Evolutionary conservation across 257 asterid genomes (phyloP).

Genomic region (Solanum paucissectum): DNA sequence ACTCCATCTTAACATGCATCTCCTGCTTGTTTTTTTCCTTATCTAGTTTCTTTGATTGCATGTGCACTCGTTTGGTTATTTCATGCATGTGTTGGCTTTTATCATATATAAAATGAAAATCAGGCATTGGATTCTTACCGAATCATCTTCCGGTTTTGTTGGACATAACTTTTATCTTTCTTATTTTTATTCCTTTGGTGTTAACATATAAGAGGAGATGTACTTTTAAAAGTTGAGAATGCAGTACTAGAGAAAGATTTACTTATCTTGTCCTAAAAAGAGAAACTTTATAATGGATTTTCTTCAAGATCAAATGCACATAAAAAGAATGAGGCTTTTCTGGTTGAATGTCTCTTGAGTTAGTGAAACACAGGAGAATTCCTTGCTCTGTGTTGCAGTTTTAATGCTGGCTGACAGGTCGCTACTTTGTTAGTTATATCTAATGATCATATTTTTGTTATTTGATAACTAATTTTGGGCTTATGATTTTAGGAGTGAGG

Average conservation of each 20-base stretch:
- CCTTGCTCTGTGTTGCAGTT: neutral
- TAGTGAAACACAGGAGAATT: neutral
- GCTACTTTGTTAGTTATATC: neutral
- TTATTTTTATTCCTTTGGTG: neutral
- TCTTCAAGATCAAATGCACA: neutral
- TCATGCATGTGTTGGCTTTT: neutral
- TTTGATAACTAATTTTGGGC: neutral
- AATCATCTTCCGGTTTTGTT: neutral
- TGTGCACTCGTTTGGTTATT: neutral
- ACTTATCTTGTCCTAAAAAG: neutral
- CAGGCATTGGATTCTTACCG: neutral
- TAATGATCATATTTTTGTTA: neutral
- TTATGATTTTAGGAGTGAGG: constrained; percentile 26
- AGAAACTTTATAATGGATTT: neutral
- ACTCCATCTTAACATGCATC: neutral
- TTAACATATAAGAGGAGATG: neutral
- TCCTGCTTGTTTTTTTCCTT: neutral
- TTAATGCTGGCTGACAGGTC: neutral
- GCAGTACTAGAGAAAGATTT: neutral
- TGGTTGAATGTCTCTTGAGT: neutral
- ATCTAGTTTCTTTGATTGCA: neutral
- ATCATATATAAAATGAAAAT: neutral
- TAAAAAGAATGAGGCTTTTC: neutral
- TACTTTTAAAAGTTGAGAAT: neutral
- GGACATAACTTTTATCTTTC: neutral